Evolutionary conservation across 2,329 filamentous ascomycete genomes (phyloP).

Genomic region (Cladophialophora immunda): DNA sequence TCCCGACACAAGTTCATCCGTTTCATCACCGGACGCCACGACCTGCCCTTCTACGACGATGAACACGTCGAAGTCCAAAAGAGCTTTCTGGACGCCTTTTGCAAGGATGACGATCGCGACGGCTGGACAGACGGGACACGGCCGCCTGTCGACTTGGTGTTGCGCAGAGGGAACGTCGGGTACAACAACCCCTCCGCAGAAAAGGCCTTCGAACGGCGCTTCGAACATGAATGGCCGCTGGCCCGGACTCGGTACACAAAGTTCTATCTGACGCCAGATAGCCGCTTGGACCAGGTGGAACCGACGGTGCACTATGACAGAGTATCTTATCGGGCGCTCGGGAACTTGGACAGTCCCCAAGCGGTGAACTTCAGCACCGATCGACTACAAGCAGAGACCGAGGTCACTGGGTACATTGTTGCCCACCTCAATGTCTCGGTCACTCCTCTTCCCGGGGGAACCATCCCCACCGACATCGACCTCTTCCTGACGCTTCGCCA

Average conservation of each 20-base stretch:
- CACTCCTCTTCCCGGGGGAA: slow-evolving; percentile 49
- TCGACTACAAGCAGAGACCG: slow-evolving; percentile 69
- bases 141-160: slow-evolving; percentile 66
- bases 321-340: slow-evolving; percentile 68
- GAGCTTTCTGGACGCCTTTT: slow-evolving; percentile 74
- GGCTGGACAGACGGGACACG: slow-evolving; percentile 48
- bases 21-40: slow-evolving; percentile 74
- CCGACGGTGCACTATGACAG: slow-evolving; percentile 49
- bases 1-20: slow-evolving; percentile 74
- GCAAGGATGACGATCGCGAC: slow-evolving; percentile 70
- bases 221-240: slow-evolving; percentile 73
- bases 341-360: slow-evolving; percentile 63
- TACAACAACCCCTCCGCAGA: slow-evolving; percentile 71
- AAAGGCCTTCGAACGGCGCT: slow-evolving; percentile 62
- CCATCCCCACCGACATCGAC: slow-evolving; percentile 61
- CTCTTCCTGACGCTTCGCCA: slow-evolving; percentile 40
- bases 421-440: slow-evolving; percentile 71
- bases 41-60: slow-evolving; percentile 75
- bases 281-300: slow-evolving; percentile 72
- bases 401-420: slow-evolving; percentile 74
- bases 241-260: slow-evolving; percentile 70
- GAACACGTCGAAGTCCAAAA: slow-evolving; percentile 74
- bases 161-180: slow-evolving; percentile 73
- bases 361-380: slow-evolving; percentile 68
- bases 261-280: slow-evolving; percentile 67